Evolutionary conservation across 148 eudicot genomes (phyloP), one percentile per base, ranked within the genome.

Genomic region (Polygonum aviculare): DNA sequence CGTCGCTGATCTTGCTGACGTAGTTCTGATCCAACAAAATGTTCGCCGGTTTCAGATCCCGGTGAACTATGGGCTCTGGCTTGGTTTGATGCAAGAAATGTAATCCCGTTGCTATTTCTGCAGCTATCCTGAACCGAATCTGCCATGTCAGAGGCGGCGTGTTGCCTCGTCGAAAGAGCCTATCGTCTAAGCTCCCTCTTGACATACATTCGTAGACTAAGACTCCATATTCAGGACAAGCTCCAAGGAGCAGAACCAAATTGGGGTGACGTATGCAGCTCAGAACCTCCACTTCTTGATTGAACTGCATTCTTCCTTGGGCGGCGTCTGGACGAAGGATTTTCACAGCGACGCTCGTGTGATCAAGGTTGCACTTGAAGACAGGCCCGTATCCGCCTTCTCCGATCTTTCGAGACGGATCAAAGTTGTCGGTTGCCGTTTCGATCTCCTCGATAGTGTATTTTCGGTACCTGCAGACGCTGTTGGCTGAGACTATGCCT

Each of bases 301-400:
- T 86, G 69, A 87, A 87, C 70, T 87, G 90, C 5, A 80, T 63
- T 76, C 81, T 86, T 60, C 90, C 90, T 79, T 85, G 90, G 19
- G 85, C 86, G 47, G 88, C 88, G 81, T 87, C 90, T 12, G 88
- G 85, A 38, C 90, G 87, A 60, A 87, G 77, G 72, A 87, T 88
- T 54, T 87, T 87, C 8, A 87, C 85, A 40, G 90, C 90, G 74
- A 85, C 90, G 33, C 76, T 83, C 52, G 90, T 87, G 78, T 87
- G 90, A 83, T 87, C 90, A 72, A 87, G 87, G 63, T 82, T 60
- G 74, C 90, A 85, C 76, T 80, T 83, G 74, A 78, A 87, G 36
- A 87, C 90, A 2, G 90, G 88, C 48, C 90, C 90, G 60, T 87
- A 87, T 12, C 90, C 90, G 22, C 90, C 90, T 84, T 87, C 90